phyloP scores from a whole-genome alignment of 345 rosid species.

The Leavenworthia alabamica region DNA sequence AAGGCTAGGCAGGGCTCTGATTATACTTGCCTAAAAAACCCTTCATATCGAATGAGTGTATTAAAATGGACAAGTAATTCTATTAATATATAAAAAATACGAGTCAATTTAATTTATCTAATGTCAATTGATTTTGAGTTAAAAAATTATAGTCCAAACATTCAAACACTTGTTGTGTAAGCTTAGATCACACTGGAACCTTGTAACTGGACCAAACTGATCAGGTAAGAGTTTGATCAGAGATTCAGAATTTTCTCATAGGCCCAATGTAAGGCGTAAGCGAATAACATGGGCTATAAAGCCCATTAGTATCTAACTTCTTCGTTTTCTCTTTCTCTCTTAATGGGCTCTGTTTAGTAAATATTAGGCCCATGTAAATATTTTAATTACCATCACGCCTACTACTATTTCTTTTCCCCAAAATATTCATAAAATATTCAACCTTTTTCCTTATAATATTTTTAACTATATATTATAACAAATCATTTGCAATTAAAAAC shows the following conservation, averaged over 20 bases:
- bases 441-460: not conserved
- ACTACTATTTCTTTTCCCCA: not conserved
- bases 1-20: too few relatives aligned
- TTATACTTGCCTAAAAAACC: too few relatives aligned
- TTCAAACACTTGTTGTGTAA: too few relatives aligned
- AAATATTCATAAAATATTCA: not conserved
- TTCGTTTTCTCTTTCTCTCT: not conserved
- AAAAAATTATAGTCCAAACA: too few relatives aligned
- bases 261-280: not conserved
- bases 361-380: not conserved
- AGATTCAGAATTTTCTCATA: not conserved
- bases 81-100: too few relatives aligned
- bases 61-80: too few relatives aligned
- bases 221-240: too few relatives aligned
- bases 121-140: too few relatives aligned
- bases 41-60: too few relatives aligned
- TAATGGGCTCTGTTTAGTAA: not conserved
- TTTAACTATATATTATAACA: not conserved
- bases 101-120: too few relatives aligned
- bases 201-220: too few relatives aligned
- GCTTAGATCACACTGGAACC: too few relatives aligned
- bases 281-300: not conserved
- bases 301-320: not conserved
- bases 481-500: not conserved
- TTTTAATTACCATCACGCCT: not conserved